These are phyloP conservation scores for Geotrichum europaeum DNA, from an alignment of 1,139 yeast species.

Conservation along the genomic window DNA sequence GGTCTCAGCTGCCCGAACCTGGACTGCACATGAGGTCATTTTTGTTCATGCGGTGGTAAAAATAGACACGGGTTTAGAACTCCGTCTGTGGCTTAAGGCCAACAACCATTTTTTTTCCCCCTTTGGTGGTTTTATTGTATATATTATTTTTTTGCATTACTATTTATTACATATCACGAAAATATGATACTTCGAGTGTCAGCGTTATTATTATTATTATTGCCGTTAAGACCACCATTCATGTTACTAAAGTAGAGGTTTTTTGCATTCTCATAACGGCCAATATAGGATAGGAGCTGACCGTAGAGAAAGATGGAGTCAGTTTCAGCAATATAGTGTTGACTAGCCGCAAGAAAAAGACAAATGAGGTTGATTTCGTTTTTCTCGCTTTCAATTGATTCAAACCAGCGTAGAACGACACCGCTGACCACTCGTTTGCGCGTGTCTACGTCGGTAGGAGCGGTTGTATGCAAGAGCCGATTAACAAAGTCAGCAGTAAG, in stretches of 20 bases:
- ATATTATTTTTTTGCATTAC: not conserved
- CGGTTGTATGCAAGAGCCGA: not conserved
- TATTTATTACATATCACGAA: not conserved
- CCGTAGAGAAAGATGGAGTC: slow-evolving; percentile 26
- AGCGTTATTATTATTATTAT: not conserved
- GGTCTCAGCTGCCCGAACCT: not conserved
- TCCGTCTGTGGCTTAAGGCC: not conserved
- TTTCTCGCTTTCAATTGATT: slow-evolving; percentile 2
- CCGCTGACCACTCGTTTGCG: slow-evolving; percentile 7
- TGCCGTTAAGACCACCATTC: not conserved
- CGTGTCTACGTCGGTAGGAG: not conserved
- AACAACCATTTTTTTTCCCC: not conserved
- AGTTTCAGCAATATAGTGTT: slow-evolving; percentile 16
- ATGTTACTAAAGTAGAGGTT: slow-evolving; percentile 20
- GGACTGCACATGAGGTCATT: not conserved
- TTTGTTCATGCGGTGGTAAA: not conserved
- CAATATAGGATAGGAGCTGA: slow-evolving; percentile 27
- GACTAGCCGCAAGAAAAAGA: slow-evolving; percentile 18
- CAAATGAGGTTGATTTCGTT: slow-evolving; percentile 23
- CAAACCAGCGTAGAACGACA: slow-evolving; percentile 12
- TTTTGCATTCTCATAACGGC: slow-evolving; percentile 25
- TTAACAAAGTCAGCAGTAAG: slow-evolving; percentile 13
- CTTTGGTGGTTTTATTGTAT: not conserved
- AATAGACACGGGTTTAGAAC: not conserved
- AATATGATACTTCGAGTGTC: not conserved